Percentiles rank a stretch among this genome's conserved stretches.
Evolutionary conservation across 345 rosid species (phyloP).

Genomic region (Nasturtium officinale): DNA sequence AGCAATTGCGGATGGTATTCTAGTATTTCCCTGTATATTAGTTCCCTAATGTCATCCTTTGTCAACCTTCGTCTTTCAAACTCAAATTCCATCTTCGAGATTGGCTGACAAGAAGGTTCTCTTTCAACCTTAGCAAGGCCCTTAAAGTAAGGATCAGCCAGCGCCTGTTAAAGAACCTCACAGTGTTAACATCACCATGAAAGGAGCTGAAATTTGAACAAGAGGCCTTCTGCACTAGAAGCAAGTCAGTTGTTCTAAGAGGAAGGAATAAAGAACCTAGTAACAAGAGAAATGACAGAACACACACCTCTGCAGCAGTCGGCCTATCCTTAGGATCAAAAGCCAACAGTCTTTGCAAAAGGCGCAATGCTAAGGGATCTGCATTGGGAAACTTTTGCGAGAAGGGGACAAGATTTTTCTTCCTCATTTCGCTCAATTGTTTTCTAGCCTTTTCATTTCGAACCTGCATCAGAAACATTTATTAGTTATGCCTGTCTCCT

Average conservation of each 20-base stretch:
- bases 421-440: slow-evolving; percentile 83
- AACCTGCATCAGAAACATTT: slow-evolving; percentile 53
- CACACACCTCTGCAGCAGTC: slow-evolving; percentile 78
- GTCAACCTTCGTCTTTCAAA: slow-evolving; percentile 92
- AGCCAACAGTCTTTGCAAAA: slow-evolving; percentile 82
- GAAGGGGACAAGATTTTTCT: slow-evolving; percentile 67
- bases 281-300: slow-evolving; percentile 24
- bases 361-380: slow-evolving; percentile 73
- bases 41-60: slow-evolving; percentile 86
- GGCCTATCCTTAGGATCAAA: slow-evolving; percentile 98
- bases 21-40: slow-evolving; percentile 82
- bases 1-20: slow-evolving; percentile 96
- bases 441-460: slow-evolving; percentile 94
- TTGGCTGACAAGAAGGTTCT: slow-evolving; percentile 88
- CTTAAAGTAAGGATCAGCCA: slow-evolving; percentile 95
- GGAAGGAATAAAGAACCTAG: not conserved
- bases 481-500: slow-evolving; percentile 10
- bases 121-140: slow-evolving; percentile 89
- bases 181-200: not conserved
- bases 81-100: slow-evolving; percentile 92
- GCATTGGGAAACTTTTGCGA: slow-evolving; percentile 84
- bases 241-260: not conserved
- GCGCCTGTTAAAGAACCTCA: slow-evolving; percentile 55
- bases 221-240: slow-evolving; percentile 1
- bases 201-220: slow-evolving; percentile 5